Evolutionary conservation across 1,284 basidiomycete genomes (phyloP), one percentile per base, ranked within the genome.

Genomic region (Ceratobasidium sp.): DNA sequence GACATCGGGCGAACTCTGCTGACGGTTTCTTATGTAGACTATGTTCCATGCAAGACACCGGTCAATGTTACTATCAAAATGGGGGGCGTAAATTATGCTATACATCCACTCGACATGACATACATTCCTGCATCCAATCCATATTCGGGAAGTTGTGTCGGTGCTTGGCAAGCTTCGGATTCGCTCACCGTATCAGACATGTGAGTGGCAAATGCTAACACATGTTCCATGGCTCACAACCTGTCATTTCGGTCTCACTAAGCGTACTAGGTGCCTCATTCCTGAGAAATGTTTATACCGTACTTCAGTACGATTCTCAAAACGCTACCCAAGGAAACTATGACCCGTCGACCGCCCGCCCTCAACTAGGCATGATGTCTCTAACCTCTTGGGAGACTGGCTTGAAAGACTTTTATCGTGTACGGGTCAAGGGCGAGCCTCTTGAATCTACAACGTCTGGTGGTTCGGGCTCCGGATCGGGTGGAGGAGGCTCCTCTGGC

Each of bases 251-350:
- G 8, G 22, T 47, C 10, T 7, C 13, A 49, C n/a, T 50, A 40
- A 72, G 71, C 22, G 56, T 72, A 42, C 43, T 72, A 3, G 71
- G 71, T 27, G 49, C 67, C 13, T 34, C 71, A n/a, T 72, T 72
- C 45, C 32, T 72, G 52, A 64, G 71, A 25, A 72, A 72, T 43
- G 67, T 72, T 31, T 72, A 72, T 34, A 72, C 71, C 27, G 71
- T 71, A 6, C 29, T 72, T 4, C 68, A 57, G 10, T 72, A 72
- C 57, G 57, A 71, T 27, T 27, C 57, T 35, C 38, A 57, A 35
- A 42, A 40, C 49, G 32, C 52, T 35, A 15, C 40, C 31, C 47
- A 50, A 50, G 27, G 32, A 17, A 13, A 22, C n/a, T 65, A 52
- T 35, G 43, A 52, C 32, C 49, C 60, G 13, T 53, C 34, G 6